Conservation (phyloP, 371 early-diverging fungal genomes). For the Scutellospora calospora region DNA sequence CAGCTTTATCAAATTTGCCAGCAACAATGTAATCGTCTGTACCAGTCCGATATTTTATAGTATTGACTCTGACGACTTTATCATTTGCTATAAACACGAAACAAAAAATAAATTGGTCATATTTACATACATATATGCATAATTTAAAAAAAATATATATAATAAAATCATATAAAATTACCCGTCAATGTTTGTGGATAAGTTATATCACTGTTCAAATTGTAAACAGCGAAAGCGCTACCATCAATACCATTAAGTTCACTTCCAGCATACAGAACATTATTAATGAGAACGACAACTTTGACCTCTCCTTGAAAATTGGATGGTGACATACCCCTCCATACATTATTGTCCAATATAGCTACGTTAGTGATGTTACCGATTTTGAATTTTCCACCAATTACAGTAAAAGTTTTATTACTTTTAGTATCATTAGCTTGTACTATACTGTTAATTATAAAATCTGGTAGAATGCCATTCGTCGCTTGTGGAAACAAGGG, state of each 20-base stretch:
- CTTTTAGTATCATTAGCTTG: conserved; percentile 49
- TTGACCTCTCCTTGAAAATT: conserved; percentile 22
- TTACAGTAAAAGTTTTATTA: conserved; percentile 48
- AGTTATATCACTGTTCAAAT: conserved; percentile 46
- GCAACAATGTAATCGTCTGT: conserved; percentile 55
- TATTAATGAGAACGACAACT: conserved; percentile 36
- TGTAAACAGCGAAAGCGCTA: conserved; percentile 52
- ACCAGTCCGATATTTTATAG: conserved; percentile 52
- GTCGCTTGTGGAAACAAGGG: conserved; percentile 50
- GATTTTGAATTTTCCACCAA: conserved; percentile 57
- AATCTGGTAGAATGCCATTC: conserved; percentile 16
- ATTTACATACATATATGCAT: too few relatives aligned
- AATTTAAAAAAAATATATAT: too few relatives aligned
- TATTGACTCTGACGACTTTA: conserved; percentile 53
- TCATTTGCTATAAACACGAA: conserved; percentile 47
- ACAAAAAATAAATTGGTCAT: not conserved
- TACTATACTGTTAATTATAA: conserved; percentile 50
- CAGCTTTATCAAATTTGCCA: conserved; percentile 66
- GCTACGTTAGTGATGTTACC: conserved; percentile 55
- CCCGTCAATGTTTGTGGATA: conserved; percentile 41
- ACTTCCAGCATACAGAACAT: conserved; percentile 65
- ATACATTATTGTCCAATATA: conserved; percentile 52
- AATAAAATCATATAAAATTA: not conserved
- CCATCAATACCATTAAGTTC: conserved; percentile 46
- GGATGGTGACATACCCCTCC: conserved; percentile 45